Evolutionary conservation across 1,284 basidiomycete species (phyloP), one percentile per base, ranked within the genome.

Genomic region (Cryptococcus sp.): DNA sequence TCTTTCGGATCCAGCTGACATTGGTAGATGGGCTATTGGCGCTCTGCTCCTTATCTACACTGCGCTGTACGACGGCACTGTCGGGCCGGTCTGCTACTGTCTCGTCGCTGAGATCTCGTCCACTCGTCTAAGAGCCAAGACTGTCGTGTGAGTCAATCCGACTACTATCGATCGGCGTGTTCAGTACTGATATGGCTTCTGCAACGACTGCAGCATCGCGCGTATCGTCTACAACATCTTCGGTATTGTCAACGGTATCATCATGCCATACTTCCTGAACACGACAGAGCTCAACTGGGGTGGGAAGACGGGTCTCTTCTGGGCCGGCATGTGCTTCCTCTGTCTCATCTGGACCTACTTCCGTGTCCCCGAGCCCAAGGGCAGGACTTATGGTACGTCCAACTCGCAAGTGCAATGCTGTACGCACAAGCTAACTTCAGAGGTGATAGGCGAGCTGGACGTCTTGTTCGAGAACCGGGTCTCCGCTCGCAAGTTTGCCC

Each of bases 81-180:
- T 70, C 40, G 68, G 68, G 13, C 66, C 66, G 5, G 25, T 76
- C 42, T 69, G 71, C 54, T 80, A 79, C 65, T 66, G 68, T 52
- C 60, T 81, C 46, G 78, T 81, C 23, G 77, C 77, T 17, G 80
- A 81, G 59, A 70, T 76, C 22, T 67, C 73, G 0, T 78, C 79
- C 17, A 79, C 78, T 11, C 76, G 80, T 31, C 71, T 81, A 4
- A 72, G 80, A 47, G 73, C 77, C 51, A 83, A 83, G 70, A 78
- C 82, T 4, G 78, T 83, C 66, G 82, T 78, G 3, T 72, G 81
- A 27, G 22, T 48, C 17, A 48, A 17, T 7, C 2, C 42, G 15
- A n/a, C 16, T n/a, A 3, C 27, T n/a, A 31, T 50, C 46, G 5
- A 49, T 16, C 15, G 19, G 41, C 19, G 5, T 23, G 22, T 19